A percentile compares a stretch with the other conserved stretches of the same genome.
These are phyloP conservation scores for Solanum corneliomulleri DNA, from an alignment of 257 asterid species.

Conservation along the genomic window DNA sequence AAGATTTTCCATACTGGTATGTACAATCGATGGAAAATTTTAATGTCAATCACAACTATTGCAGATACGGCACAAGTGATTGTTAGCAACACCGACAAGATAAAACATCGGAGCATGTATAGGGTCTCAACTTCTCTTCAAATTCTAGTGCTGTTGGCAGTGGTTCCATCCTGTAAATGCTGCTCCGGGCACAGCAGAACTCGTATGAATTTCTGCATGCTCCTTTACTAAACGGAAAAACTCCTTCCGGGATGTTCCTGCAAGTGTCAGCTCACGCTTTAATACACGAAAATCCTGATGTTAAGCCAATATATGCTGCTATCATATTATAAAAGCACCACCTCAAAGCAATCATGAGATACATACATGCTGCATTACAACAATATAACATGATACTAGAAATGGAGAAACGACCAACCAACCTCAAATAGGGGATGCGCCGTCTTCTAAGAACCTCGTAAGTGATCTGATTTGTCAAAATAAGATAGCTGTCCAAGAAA, in stretches of 20 bases:
- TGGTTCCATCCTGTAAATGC: constrained; percentile 52
- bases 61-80: background rate
- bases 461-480: constrained; percentile 87
- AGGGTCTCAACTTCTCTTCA: constrained; percentile 60
- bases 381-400: background rate
- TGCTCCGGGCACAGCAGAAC: constrained; percentile 50
- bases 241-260: constrained; percentile 78
- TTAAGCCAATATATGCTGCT: background rate
- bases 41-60: background rate
- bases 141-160: constrained; percentile 59
- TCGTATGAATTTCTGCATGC: constrained; percentile 63
- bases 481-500: constrained; percentile 62
- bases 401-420: constrained; percentile 34
- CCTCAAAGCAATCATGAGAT: background rate
- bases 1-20: background rate
- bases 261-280: background rate
- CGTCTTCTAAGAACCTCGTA: constrained; percentile 80
- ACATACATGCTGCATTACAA: background rate
- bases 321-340: background rate
- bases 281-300: background rate
- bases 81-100: constrained; percentile 74
- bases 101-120: constrained; percentile 49
- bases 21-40: background rate
- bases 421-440: constrained; percentile 81
- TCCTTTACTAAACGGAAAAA: constrained; percentile 75